A percentile compares a stretch with the other conserved stretches of the same genome.
Evolutionary conservation across 768 basidiomycete genomes (phyloP).

Genomic region (Podaxis carcinomalis): DNA sequence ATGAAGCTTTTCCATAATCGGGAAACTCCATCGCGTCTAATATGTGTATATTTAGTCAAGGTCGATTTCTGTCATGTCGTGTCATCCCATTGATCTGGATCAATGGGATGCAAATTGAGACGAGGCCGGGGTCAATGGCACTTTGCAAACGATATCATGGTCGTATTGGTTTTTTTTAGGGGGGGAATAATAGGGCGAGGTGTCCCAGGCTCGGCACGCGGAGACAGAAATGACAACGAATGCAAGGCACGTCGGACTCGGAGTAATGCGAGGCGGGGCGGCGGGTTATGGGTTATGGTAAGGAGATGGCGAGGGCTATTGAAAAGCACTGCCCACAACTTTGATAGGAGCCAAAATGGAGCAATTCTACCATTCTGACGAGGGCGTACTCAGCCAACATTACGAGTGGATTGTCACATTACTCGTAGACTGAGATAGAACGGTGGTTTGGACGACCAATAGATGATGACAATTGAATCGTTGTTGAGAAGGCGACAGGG

Average conservation of each 20-base stretch:
- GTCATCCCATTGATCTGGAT: background rate
- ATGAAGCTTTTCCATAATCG: background rate
- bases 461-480: background rate
- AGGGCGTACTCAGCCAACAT: background rate
- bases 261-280: background rate
- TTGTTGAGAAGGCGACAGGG: background rate
- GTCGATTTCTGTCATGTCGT: background rate
- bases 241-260: background rate
- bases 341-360: background rate
- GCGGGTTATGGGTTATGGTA: background rate
- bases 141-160: background rate
- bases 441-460: background rate
- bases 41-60: background rate
- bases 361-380: background rate
- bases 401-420: background rate
- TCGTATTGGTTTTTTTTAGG: background rate
- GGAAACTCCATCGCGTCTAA: background rate
- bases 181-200: background rate
- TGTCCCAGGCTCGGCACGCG: background rate
- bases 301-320: background rate
- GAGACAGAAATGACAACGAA: background rate
- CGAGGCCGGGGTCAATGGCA: background rate
- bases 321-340: background rate
- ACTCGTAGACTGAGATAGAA: background rate
- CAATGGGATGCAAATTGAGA: background rate